These are phyloP conservation scores for Guillardia theta DNA, from an alignment of 78 protist species.

Conservation along the genomic window DNA sequence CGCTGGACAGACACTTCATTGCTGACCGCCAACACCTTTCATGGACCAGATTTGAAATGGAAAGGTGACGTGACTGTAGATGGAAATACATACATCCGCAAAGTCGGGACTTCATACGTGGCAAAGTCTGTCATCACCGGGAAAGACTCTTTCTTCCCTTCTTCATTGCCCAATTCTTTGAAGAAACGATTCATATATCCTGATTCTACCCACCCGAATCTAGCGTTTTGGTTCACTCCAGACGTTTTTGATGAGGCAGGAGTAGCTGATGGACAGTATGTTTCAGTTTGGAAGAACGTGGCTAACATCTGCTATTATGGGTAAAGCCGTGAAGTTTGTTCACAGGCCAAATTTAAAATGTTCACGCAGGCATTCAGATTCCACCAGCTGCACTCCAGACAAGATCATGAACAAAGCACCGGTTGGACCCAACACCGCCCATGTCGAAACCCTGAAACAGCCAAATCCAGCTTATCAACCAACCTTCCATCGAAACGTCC, in stretches of 20 bases:
- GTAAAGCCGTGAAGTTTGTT: no score
- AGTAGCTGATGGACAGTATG: background rate
- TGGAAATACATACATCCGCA: background rate
- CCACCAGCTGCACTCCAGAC: no score
- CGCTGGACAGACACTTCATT: background rate
- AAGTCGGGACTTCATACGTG: background rate
- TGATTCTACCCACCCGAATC: background rate
- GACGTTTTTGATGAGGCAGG: background rate
- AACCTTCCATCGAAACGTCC: background rate
- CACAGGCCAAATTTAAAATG: no score
- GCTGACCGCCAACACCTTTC: background rate
- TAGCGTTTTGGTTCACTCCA: conserved; percentile 14
- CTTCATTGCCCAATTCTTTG: background rate
- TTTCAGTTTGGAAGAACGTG: background rate
- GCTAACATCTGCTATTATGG: conserved; percentile 3
- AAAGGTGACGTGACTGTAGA: background rate
- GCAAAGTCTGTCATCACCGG: background rate
- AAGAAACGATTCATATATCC: background rate
- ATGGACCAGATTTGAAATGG: background rate
- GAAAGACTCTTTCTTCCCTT: background rate
- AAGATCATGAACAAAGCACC: no score
- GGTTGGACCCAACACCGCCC: background rate
- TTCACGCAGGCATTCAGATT: no score
- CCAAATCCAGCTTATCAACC: background rate
- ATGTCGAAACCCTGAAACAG: background rate